Evolutionary conservation across 2,329 filamentous ascomycete species (phyloP).

Genomic region (Nemania serpens): DNA sequence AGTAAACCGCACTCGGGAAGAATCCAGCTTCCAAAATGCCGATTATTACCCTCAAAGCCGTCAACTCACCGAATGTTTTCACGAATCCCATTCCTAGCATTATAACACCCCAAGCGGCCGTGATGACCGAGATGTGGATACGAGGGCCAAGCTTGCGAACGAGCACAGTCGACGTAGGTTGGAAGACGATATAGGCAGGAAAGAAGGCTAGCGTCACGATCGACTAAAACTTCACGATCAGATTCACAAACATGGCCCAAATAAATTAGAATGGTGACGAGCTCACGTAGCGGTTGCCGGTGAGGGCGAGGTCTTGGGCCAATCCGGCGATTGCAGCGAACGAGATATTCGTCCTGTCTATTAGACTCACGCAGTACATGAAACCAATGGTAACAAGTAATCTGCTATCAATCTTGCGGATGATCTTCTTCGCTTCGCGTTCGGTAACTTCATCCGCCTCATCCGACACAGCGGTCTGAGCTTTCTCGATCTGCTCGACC

Average conservation of each 20-base stretch:
- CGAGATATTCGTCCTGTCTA: conserved; percentile 81
- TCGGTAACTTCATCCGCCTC: conserved; percentile 55
- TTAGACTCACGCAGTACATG: conserved; percentile 76
- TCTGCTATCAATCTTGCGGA: conserved; percentile 70
- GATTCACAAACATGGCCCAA: background rate
- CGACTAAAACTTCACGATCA: conserved; percentile 42
- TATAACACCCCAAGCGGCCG: conserved; percentile 61
- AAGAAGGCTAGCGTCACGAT: conserved; percentile 76
- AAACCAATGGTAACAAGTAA: conserved; percentile 64
- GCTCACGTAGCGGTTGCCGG: conserved; percentile 47
- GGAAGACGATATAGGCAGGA: conserved; percentile 72
- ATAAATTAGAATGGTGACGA: background rate
- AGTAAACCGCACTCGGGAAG: conserved; percentile 72
- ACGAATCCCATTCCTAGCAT: conserved; percentile 72
- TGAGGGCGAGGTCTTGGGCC: conserved; percentile 51
- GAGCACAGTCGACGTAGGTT: conserved; percentile 71
- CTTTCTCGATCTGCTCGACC: conserved; percentile 34
- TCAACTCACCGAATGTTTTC: conserved; percentile 54
- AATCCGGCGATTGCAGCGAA: conserved; percentile 73
- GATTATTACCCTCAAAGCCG: conserved; percentile 61
- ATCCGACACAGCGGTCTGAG: conserved; percentile 34
- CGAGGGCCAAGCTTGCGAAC: conserved; percentile 69
- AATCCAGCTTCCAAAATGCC: conserved; percentile 72
- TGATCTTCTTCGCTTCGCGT: conserved; percentile 68
- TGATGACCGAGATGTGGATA: conserved; percentile 58